Percentiles rank a stretch among this genome's conserved stretches.
These are phyloP conservation scores for Ceratobasidium sp. DNA, from an alignment of 1,284 basidiomycete genomes.

Conservation along the genomic window DNA sequence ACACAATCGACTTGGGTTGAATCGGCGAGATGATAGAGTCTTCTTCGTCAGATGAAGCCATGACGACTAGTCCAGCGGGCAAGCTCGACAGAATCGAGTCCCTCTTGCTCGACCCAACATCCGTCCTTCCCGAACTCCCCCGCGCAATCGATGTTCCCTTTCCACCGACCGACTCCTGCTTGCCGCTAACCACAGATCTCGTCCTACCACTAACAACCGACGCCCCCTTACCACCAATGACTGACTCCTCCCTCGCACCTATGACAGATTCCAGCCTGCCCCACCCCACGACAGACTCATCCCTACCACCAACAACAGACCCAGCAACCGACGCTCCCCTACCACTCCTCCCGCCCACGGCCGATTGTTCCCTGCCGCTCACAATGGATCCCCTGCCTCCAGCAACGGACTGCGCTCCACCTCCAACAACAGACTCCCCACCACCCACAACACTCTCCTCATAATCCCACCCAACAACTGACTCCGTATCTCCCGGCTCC, in stretches of 20 bases:
- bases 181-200: too few relatives aligned
- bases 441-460: conserved; percentile 29
- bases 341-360: too few relatives aligned
- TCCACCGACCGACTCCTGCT: too few relatives aligned
- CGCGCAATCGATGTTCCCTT: background rate
- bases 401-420: background rate
- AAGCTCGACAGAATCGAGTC: background rate
- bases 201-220: background rate
- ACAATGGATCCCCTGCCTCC: background rate
- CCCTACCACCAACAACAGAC: background rate
- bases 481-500: background rate
- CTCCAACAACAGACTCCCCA: conserved; percentile 5
- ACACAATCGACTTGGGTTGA: conserved; percentile 9
- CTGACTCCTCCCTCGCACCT: background rate
- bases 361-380: too few relatives aligned
- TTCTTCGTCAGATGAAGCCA: background rate
- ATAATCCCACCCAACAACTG: conserved; percentile 21
- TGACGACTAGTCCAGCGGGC: background rate
- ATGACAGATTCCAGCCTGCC: background rate
- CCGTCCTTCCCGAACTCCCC: background rate
- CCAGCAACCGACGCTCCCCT: too few relatives aligned
- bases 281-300: background rate
- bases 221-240: conserved; percentile 2
- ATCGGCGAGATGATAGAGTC: background rate
- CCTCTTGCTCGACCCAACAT: background rate